Conservation (phyloP, 352 stramenopile genomes). For the Phytopythium helicoides region DNA sequence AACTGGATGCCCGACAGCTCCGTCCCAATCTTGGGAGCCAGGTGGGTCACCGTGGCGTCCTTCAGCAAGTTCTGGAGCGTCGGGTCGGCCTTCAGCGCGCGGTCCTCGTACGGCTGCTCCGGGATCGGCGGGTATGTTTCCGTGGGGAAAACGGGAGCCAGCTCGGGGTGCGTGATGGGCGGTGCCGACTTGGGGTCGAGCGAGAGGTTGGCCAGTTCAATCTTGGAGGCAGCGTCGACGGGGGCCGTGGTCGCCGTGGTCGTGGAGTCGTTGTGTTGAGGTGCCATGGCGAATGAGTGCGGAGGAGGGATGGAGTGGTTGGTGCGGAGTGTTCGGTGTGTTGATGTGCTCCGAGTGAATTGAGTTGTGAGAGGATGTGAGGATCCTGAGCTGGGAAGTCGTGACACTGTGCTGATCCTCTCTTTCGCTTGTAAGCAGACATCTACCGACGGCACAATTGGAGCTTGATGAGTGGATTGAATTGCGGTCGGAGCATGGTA, state of each 20-base stretch:
- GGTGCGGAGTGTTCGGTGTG: no score
- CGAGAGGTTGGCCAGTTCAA: constrained; percentile 7
- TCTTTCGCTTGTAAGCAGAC: no score
- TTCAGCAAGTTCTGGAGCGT: constrained; percentile 9
- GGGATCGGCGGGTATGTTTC: constrained; percentile 15
- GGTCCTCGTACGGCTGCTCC: constrained; percentile 1
- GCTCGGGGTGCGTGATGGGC: constrained; percentile 15
- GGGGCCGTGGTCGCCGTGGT: background rate
- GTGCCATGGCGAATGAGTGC: background rate
- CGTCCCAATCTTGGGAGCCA: constrained; percentile 21
- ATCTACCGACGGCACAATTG: no score
- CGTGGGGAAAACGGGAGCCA: constrained; percentile 22
- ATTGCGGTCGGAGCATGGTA: no score
- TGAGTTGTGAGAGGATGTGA: background rate
- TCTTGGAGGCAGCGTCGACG: background rate
- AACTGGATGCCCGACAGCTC: constrained; percentile 23
- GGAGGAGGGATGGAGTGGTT: no score
- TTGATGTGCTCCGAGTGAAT: background rate
- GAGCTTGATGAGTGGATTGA: no score
- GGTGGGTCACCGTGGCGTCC: constrained; percentile 13
- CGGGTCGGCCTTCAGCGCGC: constrained; percentile 2
- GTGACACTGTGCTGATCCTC: no score
- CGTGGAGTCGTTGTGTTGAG: background rate
- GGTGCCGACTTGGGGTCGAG: constrained; percentile 1
- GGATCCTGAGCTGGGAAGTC: no score